Evolutionary conservation across 2,329 filamentous ascomycete species (phyloP).

Genomic region (Clonostachys chloroleuca): DNA sequence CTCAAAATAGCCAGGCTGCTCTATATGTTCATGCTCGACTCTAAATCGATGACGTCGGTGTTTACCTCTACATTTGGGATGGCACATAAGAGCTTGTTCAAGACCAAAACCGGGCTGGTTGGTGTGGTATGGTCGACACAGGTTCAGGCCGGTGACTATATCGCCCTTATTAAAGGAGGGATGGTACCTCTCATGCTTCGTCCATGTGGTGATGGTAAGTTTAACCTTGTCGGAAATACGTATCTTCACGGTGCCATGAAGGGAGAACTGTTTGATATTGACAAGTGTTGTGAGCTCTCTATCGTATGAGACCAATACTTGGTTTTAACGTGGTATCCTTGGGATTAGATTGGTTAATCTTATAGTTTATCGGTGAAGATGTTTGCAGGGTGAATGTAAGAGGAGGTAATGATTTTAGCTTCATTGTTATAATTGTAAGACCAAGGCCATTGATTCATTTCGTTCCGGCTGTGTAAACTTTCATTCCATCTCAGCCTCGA

Average conservation of each 20-base stretch:
- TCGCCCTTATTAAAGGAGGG: background rate
- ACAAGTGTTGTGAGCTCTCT: too few relatives aligned
- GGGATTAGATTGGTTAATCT: too few relatives aligned
- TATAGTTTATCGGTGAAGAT: too few relatives aligned
- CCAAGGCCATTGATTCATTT: too few relatives aligned
- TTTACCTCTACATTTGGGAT: background rate
- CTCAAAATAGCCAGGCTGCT: background rate
- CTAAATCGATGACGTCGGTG: background rate
- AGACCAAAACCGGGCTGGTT: background rate
- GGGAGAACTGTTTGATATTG: background rate
- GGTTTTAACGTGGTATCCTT: too few relatives aligned
- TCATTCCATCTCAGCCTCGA: conserved; percentile 6
- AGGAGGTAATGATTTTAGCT: too few relatives aligned
- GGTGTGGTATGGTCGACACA: background rate
- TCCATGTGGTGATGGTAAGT: background rate
- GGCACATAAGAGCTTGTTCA: background rate
- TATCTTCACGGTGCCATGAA: background rate
- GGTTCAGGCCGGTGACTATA: background rate
- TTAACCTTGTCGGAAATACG: background rate
- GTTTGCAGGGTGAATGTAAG: too few relatives aligned
- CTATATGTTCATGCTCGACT: background rate
- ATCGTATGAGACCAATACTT: too few relatives aligned
- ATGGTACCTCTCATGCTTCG: background rate
- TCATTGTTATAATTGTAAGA: too few relatives aligned
- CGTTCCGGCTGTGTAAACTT: too few relatives aligned